A percentile compares a stretch with the other conserved stretches of the same genome.
Evolutionary conservation across 2,329 filamentous ascomycete genomes (phyloP).

Genomic region (Xylaria digitata): DNA sequence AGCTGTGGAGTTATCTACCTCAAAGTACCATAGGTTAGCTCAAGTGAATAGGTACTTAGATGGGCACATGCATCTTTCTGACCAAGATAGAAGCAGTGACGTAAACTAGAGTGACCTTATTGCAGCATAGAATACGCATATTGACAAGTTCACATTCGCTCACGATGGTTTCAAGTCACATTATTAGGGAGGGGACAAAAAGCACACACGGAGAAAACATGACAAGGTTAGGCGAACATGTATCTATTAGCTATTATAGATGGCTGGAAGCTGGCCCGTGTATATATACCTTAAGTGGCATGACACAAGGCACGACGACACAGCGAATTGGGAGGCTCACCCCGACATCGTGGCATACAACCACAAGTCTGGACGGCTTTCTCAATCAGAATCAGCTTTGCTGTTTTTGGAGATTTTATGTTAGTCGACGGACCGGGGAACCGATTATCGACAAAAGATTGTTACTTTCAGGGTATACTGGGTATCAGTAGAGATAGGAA

Average conservation of each 20-base stretch:
- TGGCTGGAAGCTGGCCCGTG: constrained; percentile 42
- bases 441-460: constrained; percentile 44
- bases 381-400: constrained; percentile 23
- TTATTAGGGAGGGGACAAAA: not conserved
- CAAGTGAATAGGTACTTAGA: too few relatives aligned
- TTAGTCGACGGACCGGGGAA: constrained; percentile 31
- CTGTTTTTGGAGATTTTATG: constrained; percentile 25
- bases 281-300: constrained; percentile 45
- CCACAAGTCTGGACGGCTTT: constrained; percentile 19
- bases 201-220: not conserved
- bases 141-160: too few relatives aligned
- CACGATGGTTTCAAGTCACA: not conserved
- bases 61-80: too few relatives aligned
- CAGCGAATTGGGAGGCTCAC: constrained; percentile 41
- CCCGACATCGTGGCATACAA: constrained; percentile 31
- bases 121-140: too few relatives aligned
- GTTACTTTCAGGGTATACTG: constrained; percentile 52
- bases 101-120: too few relatives aligned
- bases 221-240: constrained; percentile 28
- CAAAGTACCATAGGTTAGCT: too few relatives aligned
- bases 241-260: constrained; percentile 53
- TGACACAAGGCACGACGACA: constrained; percentile 40
- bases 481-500: constrained; percentile 53
- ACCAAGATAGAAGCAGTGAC: too few relatives aligned
- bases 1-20: too few relatives aligned